Percentiles rank a stretch among this genome's conserved stretches.
phyloP scores from a whole-genome alignment of 1,284 basidiomycete genomes.

The Fereydounia khargensis region DNA sequence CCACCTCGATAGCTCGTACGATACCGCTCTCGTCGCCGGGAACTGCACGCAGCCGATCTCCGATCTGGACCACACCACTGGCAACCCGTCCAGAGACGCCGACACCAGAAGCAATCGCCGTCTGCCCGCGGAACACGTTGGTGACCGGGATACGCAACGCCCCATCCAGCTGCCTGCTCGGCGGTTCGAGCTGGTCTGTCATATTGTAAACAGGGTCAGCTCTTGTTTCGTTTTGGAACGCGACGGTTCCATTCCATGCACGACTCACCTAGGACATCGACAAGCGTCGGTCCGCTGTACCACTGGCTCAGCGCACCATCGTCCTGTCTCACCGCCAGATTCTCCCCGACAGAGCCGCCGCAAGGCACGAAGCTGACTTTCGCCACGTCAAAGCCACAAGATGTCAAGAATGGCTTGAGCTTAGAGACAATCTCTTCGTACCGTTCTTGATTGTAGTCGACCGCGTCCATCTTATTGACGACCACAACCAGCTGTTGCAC shows the following conservation, averaged over 20 bases:
- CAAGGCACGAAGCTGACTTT: constrained; percentile 85
- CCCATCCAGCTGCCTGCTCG: constrained; percentile 69
- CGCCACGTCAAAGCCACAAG: constrained; percentile 77
- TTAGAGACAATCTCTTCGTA: constrained; percentile 79
- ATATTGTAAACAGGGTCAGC: too few relatives aligned
- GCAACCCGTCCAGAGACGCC: constrained; percentile 84
- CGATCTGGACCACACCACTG: constrained; percentile 84
- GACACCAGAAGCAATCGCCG: constrained; percentile 68
- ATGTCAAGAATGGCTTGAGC: constrained; percentile 76
- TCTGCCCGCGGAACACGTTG: constrained; percentile 87
- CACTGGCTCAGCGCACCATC: constrained; percentile 66
- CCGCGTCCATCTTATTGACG: constrained; percentile 84
- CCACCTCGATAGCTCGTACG: constrained; percentile 78
- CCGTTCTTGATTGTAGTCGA: constrained; percentile 71
- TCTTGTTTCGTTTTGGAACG: constrained; percentile 59
- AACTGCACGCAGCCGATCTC: constrained; percentile 78
- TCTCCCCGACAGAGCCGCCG: constrained; percentile 84
- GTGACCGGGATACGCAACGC: constrained; percentile 85
- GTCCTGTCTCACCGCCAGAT: constrained; percentile 63
- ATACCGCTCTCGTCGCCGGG: constrained; percentile 87
- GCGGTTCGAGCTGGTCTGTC: constrained; percentile 76
- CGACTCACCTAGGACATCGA: constrained; percentile 71
- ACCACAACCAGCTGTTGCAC: constrained; percentile 88
- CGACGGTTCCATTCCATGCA: too few relatives aligned
- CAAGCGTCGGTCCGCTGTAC: constrained; percentile 83